phyloP scores from a whole-genome alignment of 1,284 basidiomycete genomes.

The Earliella scabrosa region DNA sequence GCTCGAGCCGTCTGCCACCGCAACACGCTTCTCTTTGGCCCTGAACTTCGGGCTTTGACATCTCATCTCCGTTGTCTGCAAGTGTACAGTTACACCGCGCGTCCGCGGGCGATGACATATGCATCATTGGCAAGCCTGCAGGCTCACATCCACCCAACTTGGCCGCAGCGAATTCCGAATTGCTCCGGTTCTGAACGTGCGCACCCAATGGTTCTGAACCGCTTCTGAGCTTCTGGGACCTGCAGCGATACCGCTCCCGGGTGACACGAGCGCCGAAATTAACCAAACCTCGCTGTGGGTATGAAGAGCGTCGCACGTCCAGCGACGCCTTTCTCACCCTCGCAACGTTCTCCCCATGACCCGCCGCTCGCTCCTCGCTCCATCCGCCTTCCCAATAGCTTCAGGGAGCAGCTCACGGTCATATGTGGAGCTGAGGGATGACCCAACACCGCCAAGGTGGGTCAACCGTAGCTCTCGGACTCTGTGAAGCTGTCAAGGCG shows the following conservation, averaged over 20 bases:
- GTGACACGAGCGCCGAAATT: not conserved
- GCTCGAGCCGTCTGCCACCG: not conserved
- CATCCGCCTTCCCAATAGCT: not conserved
- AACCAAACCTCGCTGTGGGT: not conserved
- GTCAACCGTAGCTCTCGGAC: too few species aligned
- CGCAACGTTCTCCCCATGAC: not conserved
- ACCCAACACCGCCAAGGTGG: too few species aligned
- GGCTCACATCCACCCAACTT: not conserved
- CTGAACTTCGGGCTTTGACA: too few species aligned
- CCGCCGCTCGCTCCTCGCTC: too few species aligned
- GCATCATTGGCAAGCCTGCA: not conserved
- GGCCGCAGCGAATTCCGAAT: conserved; percentile 6
- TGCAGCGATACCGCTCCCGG: too few species aligned
- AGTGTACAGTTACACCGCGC: too few species aligned
- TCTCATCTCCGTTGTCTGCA: too few species aligned
- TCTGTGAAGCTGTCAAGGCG: not conserved
- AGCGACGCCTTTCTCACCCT: too few species aligned
- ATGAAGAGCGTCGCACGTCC: not conserved
- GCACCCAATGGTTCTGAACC: not conserved
- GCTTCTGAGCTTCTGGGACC: too few species aligned
- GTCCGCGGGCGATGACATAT: too few species aligned
- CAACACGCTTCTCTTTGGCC: too few species aligned
- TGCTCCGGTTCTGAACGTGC: not conserved
- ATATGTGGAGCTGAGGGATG: too few species aligned
- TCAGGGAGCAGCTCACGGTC: not conserved